A percentile compares a stretch with the other conserved stretches of the same genome.
Conservation (phyloP, 179 eudicot species). For the Drosera spatulata region DNA sequence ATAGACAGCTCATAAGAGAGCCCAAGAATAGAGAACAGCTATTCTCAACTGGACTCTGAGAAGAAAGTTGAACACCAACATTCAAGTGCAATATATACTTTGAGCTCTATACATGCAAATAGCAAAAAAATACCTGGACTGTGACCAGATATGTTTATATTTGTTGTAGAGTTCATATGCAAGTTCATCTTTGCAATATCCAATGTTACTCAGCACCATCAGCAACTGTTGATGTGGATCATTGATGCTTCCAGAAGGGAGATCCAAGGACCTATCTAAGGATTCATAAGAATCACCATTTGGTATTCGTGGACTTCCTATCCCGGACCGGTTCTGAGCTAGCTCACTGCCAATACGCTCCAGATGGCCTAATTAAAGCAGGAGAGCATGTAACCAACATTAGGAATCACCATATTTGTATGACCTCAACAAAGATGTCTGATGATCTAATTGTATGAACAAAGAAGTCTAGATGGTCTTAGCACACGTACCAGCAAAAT, state of each 20-base stretch:
- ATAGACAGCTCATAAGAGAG: too few species aligned
- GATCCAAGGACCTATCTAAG: constrained; percentile 39
- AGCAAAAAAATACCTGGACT: constrained; percentile 33
- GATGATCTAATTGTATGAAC: background rate
- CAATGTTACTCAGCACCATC: constrained; percentile 95
- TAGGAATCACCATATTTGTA: too few species aligned
- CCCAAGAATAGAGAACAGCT: too few species aligned
- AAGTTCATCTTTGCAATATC: constrained; percentile 92
- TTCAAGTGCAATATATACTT: too few species aligned
- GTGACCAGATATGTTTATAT: constrained; percentile 70
- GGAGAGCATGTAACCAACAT: too few species aligned
- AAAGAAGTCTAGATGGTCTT: constrained; percentile 1
- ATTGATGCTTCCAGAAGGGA: constrained; percentile 60
- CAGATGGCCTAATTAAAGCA: constrained; percentile 48
- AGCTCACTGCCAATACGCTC: constrained; percentile 69
- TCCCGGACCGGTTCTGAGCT: constrained; percentile 39
- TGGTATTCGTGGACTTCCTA: constrained; percentile 40
- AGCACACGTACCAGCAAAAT: constrained; percentile 67
- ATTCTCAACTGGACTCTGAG: too few species aligned
- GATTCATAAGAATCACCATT: constrained; percentile 51
- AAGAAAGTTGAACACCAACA: too few species aligned
- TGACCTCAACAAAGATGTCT: background rate
- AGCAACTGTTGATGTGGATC: constrained; percentile 72
- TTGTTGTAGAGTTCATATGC: constrained; percentile 66
- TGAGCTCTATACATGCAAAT: too few species aligned